These are phyloP conservation scores for Sarocladium strictum DNA, from an alignment of 2,329 filamentous ascomycete genomes.

Conservation along the genomic window DNA sequence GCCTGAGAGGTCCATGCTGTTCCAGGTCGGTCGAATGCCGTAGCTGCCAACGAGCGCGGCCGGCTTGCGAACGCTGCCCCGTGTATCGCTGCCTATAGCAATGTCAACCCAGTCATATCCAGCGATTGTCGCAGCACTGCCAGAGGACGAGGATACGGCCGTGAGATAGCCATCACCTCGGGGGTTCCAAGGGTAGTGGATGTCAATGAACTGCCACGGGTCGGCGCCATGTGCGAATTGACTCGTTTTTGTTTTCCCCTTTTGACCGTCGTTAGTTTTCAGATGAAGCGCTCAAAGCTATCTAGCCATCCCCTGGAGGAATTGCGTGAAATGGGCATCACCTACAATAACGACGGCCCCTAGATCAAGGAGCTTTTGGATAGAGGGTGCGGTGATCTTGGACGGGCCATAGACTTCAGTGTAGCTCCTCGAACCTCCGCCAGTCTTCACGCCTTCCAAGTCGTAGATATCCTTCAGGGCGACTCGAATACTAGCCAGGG, in stretches of 20 bases:
- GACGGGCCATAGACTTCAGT: background rate
- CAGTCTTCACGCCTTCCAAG: constrained; percentile 45
- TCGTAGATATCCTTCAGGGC: constrained; percentile 57
- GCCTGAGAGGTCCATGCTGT: constrained; percentile 10
- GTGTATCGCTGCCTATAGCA: constrained; percentile 15
- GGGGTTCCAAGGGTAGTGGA: constrained; percentile 22
- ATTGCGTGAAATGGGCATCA: background rate
- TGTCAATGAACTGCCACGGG: constrained; percentile 37
- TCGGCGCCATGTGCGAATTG: constrained; percentile 33
- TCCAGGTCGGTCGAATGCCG: constrained; percentile 13
- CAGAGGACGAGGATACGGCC: constrained; percentile 20
- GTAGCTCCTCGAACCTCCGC: constrained; percentile 31
- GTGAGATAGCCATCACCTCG: constrained; percentile 22
- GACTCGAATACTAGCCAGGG: constrained; percentile 49
- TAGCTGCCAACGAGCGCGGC: constrained; percentile 12
- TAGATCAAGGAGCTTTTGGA: background rate
- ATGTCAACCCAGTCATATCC: constrained; percentile 24
- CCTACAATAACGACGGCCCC: background rate
- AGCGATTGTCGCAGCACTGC: constrained; percentile 20
- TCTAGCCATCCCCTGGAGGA: no score
- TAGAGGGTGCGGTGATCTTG: background rate
- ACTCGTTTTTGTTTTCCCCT: constrained; percentile 35
- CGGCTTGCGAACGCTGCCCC: constrained; percentile 14
- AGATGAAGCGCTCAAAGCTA: no score
- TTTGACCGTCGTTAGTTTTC: no score